Evolutionary conservation across 805 yeast genomes (phyloP), one percentile per base, ranked within the genome.

Genomic region (Kodamaea lidongshanica): DNA sequence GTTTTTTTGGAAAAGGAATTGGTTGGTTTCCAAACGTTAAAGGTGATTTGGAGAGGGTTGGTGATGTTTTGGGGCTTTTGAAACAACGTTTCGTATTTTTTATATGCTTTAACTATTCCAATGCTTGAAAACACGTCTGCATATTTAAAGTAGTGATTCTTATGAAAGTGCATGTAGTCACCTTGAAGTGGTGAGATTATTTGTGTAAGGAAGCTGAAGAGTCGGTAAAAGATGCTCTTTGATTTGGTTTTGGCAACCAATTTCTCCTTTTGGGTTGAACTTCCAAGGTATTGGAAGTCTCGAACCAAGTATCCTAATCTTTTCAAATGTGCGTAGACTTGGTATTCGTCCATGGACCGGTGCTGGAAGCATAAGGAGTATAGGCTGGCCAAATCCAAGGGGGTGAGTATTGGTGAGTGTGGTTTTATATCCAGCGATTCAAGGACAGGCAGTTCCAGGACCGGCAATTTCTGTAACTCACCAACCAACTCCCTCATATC

Each of bases 21-120:
- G 2, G 67, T 61, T 2, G 97, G 96, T 50, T 83, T 86, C 95
- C 96, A 88, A 3, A 84, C 82, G 44, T 80, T 67, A 44, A 65
- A 87, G 0, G 72, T 60, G 3, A 80, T 56, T 13, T n/a, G 11
- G 8, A 26, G 21, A 9, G 19, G 16, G 20, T 19, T 4, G 48
- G 33, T 21, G 50, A 54, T 2, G 36, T 25, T 23, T 19, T 3
- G 19, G 15, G 10, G 15, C 24, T n/a, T n/a, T 16, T 2, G 19
- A 13, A 11, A 19, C 7, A 24, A 16, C 6, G 20, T 23, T 30
- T 34, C 12, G 19, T 25, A 16, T 23, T 23, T 30, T 10, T 32
- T 7, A 39, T 27, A 25, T 39, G 38, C 4, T 7, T 49, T 45
- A 8, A 45, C 38, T 11, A 56, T 26, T 7, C 40, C 32, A 13